Evolutionary conservation across 2,329 filamentous ascomycete genomes (phyloP).

Genomic region (Ceratocystis ficicola): DNA sequence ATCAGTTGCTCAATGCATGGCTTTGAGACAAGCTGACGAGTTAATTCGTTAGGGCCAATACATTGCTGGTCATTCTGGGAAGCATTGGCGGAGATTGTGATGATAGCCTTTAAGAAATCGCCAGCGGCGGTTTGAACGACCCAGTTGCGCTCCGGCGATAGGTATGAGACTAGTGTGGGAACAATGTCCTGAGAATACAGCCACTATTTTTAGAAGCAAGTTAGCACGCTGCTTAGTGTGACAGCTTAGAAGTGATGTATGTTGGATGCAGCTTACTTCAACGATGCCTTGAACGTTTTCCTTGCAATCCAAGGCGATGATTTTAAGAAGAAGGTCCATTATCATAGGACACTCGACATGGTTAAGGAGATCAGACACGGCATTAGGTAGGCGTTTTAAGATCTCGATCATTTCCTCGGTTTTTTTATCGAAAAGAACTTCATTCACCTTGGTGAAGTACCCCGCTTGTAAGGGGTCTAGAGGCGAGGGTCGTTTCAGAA

Average conservation of each 20-base stretch:
- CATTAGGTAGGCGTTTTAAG: slow-evolving; percentile 69
- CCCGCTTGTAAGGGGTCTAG: slow-evolving; percentile 88
- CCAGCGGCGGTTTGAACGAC: slow-evolving; percentile 93
- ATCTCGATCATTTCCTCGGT: slow-evolving; percentile 93
- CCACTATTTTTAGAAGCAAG: slow-evolving; percentile 49
- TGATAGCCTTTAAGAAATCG: slow-evolving; percentile 96
- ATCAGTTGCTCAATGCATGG: slow-evolving; percentile 76
- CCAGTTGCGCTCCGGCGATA: slow-evolving; percentile 72
- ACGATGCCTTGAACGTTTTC: slow-evolving; percentile 88
- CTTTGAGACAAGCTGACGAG: slow-evolving; percentile 82
- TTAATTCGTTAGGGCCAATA: slow-evolving; percentile 94
- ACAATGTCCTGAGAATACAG: slow-evolving; percentile 81
- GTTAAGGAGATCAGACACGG: slow-evolving; percentile 72
- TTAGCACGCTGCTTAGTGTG: neutral
- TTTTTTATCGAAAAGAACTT: slow-evolving; percentile 94
- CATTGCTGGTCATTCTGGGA: slow-evolving; percentile 98
- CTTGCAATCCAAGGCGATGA: slow-evolving; percentile 87
- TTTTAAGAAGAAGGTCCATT: slow-evolving; percentile 93
- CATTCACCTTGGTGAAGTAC: slow-evolving; percentile 98
- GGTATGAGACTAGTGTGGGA: slow-evolving; percentile 71
- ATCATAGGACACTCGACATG: slow-evolving; percentile 97
- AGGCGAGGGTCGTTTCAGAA: slow-evolving; percentile 69
- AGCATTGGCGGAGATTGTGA: slow-evolving; percentile 95
- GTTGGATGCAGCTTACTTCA: slow-evolving; percentile 52
- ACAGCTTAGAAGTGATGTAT: neutral